A percentile compares a stretch with the other conserved stretches of the same genome.
These are phyloP conservation scores for Xylariaceae sp. DNA, from an alignment of 2,329 filamentous ascomycete genomes.

Conservation along the genomic window DNA sequence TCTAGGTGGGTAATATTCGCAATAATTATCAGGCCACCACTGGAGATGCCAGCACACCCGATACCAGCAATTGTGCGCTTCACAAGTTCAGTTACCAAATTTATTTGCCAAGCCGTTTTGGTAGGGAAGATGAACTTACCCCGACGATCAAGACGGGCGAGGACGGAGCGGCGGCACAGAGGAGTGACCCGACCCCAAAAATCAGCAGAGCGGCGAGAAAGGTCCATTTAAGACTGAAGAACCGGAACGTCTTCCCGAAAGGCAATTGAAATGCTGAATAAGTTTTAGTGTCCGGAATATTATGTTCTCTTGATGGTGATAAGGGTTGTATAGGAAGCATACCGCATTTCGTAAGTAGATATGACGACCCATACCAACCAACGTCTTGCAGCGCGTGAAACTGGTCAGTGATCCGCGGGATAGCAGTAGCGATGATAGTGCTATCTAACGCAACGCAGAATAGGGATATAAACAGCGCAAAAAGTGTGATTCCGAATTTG, in stretches of 20 bases:
- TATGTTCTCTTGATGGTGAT: neutral
- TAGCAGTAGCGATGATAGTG: constrained; percentile 23
- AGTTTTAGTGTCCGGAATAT: neutral
- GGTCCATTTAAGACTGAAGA: constrained; percentile 21
- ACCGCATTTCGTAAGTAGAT: constrained; percentile 23
- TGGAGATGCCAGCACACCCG: constrained; percentile 7
- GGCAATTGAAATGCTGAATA: neutral
- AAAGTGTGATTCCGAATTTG: too few species aligned
- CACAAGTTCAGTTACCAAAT: neutral
- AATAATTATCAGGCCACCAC: constrained; percentile 19
- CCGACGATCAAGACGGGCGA: constrained; percentile 28
- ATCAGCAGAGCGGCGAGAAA: constrained; percentile 12
- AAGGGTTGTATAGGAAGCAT: constrained; percentile 7
- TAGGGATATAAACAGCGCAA: neutral
- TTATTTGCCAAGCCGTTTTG: neutral
- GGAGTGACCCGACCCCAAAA: constrained; percentile 24
- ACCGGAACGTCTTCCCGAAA: constrained; percentile 25
- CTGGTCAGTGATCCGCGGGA: constrained; percentile 25
- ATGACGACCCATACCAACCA: constrained; percentile 29
- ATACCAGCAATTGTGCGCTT: constrained; percentile 23
- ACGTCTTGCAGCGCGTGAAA: constrained; percentile 26
- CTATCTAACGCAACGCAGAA: constrained; percentile 3
- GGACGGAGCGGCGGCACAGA: constrained; percentile 28
- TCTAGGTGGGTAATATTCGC: constrained; percentile 13
- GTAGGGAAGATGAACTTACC: neutral